Evolutionary conservation across 2,329 filamentous ascomycete species (phyloP).

Genomic region (Pyrenochaeta sp.): DNA sequence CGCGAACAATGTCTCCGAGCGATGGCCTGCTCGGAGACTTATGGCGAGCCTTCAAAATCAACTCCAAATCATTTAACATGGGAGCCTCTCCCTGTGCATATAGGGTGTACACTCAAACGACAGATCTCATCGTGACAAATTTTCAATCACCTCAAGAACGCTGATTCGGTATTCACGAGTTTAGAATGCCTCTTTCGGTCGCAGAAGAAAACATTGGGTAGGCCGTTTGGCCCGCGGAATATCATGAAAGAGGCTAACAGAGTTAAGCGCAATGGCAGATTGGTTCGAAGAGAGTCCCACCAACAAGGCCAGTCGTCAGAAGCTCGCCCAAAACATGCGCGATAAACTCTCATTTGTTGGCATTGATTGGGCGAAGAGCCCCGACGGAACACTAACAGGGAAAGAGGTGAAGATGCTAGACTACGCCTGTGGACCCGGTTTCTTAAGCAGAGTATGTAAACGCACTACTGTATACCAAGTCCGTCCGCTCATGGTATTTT

Average conservation of each 20-base stretch:
- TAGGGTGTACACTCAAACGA: too few relatives aligned
- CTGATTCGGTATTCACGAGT: neutral
- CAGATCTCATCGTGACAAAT: too few relatives aligned
- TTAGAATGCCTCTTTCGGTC: neutral
- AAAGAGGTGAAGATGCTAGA: slow-evolving; percentile 13
- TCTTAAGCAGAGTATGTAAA: slow-evolving; percentile 8
- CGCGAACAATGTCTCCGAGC: too few relatives aligned
- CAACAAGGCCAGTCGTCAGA: slow-evolving; percentile 8
- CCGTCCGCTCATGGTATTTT: neutral
- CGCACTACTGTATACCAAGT: neutral
- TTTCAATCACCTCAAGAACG: too few relatives aligned
- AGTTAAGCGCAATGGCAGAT: slow-evolving; percentile 3
- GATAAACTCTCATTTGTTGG: slow-evolving; percentile 3
- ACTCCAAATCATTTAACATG: too few relatives aligned
- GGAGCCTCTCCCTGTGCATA: too few relatives aligned
- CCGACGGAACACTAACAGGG: neutral
- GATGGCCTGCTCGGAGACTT: too few relatives aligned
- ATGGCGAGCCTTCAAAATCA: too few relatives aligned
- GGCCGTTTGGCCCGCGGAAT: neutral
- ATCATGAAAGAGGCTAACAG: neutral
- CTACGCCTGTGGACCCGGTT: slow-evolving; percentile 13
- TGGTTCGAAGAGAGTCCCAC: slow-evolving; percentile 16
- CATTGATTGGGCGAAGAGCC: neutral
- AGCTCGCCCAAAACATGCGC: neutral
- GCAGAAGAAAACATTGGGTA: neutral